These are phyloP conservation scores for Hypoxylon sp. DNA, from an alignment of 2,329 filamentous ascomycete genomes.

Conservation along the genomic window DNA sequence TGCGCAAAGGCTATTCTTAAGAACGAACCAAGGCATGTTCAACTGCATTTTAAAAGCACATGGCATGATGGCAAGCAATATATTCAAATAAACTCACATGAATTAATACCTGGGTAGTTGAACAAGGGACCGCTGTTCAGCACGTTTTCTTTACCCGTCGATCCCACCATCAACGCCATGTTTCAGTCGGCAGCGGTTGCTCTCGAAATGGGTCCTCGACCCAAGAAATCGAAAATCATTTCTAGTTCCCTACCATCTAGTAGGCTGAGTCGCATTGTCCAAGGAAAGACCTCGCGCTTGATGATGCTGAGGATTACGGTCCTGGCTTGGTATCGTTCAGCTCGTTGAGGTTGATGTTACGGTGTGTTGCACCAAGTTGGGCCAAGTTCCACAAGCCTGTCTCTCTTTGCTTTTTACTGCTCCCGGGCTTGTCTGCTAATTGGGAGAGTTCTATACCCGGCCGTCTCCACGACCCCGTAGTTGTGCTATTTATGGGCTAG, in stretches of 20 bases:
- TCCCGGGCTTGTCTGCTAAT: not conserved
- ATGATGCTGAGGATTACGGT: slow-evolving; percentile 9
- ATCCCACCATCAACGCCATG: not conserved
- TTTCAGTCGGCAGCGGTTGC: not conserved
- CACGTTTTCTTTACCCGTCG: not conserved
- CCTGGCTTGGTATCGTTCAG: slow-evolving; percentile 5
- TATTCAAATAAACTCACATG: not conserved
- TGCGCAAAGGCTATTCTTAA: not conserved
- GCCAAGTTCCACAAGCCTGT: slow-evolving; percentile 10
- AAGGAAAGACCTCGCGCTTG: not conserved
- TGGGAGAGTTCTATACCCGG: slow-evolving; percentile 9
- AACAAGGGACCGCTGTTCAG: not conserved
- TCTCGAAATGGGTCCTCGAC: not conserved
- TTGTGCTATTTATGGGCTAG: slow-evolving; percentile 11
- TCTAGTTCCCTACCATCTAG: not conserved
- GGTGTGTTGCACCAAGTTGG: slow-evolving; percentile 5
- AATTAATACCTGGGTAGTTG: not conserved
- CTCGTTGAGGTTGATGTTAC: slow-evolving; percentile 3
- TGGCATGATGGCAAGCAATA: not conserved
- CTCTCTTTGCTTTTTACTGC: not conserved
- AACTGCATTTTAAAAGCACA: not conserved
- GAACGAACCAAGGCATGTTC: not conserved
- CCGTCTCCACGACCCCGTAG: not conserved
- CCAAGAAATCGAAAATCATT: slow-evolving; percentile 2
- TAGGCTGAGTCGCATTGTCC: not conserved